Conservation (phyloP, 257 asterid genomes). For the Solanum etuberosum region DNA sequence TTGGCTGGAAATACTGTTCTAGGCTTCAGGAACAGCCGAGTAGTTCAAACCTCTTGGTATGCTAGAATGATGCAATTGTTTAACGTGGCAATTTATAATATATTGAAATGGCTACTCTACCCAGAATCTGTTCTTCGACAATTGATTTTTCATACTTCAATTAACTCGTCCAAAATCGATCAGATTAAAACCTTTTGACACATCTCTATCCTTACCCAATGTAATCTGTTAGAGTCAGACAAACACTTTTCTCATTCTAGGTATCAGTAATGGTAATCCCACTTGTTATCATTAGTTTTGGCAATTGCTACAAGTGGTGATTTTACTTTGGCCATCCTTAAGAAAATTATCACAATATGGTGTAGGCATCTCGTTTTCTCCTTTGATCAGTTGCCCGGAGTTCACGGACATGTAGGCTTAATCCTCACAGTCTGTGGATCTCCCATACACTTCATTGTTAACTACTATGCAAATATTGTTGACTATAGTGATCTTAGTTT, state of each 20-base stretch:
- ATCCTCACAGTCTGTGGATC: not conserved
- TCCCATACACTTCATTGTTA: not conserved
- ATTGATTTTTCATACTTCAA: not conserved
- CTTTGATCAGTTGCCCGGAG: not conserved
- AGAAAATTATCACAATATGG: not conserved
- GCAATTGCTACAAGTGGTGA: not conserved
- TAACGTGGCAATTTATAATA: not conserved
- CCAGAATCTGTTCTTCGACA: not conserved
- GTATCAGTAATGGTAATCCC: not conserved
- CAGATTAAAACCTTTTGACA: not conserved
- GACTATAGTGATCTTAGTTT: not conserved
- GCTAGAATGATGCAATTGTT: not conserved
- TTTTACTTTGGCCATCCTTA: not conserved
- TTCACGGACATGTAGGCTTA: not conserved
- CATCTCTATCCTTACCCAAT: not conserved
- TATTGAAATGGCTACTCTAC: not conserved
- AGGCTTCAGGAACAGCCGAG: not conserved
- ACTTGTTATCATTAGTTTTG: not conserved
- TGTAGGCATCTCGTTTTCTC: not conserved
- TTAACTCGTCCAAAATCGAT: not conserved
- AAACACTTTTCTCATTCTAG: not conserved
- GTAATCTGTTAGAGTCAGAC: not conserved
- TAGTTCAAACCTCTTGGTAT: not conserved
- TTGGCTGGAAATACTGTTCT: not conserved
- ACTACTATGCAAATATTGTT: not conserved